These are phyloP conservation scores for Eucalyptus sp. DNA, from an alignment of 345 rosid genomes.

Conservation along the genomic window DNA sequence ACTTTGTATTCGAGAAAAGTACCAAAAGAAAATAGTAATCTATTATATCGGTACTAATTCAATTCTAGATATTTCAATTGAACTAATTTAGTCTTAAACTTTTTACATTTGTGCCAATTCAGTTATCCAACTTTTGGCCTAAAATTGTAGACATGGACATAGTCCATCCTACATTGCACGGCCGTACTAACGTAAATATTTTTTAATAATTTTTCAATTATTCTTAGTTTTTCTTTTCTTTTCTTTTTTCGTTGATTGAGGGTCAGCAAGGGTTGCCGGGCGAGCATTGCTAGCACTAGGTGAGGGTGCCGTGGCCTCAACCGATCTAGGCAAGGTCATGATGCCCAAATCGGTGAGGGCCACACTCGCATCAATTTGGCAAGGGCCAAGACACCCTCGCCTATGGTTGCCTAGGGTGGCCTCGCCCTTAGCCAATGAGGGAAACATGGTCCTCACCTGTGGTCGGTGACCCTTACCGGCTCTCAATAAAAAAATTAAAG, in stretches of 20 bases:
- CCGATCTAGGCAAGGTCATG: not conserved
- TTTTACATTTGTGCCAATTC: too few relatives aligned
- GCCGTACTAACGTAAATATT: fast-evolving
- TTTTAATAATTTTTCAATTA: too few relatives aligned
- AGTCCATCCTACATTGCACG: fast-evolving
- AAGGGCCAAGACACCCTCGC: fast-evolving
- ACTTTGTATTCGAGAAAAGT: not conserved
- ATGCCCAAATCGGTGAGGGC: not conserved
- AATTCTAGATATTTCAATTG: too few relatives aligned
- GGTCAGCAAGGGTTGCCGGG: not conserved
- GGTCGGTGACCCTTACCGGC: fast-evolving
- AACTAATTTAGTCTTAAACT: too few relatives aligned
- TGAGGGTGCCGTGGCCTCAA: fast-evolving
- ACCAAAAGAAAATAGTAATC: too few relatives aligned
- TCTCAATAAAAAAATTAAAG: too few relatives aligned
- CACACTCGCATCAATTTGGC: not conserved
- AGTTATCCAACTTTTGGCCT: not conserved
- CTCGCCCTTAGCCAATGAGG: not conserved
- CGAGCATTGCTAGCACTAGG: not conserved
- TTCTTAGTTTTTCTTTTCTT: too few relatives aligned
- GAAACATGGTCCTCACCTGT: too few relatives aligned
- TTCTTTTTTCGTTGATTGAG: fast-evolving
- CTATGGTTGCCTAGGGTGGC: not conserved
- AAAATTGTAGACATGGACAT: not conserved
- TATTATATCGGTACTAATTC: fast-evolving